phyloP scores from a whole-genome alignment of 768 basidiomycete species.

The Panaeolus papilionaceus region DNA sequence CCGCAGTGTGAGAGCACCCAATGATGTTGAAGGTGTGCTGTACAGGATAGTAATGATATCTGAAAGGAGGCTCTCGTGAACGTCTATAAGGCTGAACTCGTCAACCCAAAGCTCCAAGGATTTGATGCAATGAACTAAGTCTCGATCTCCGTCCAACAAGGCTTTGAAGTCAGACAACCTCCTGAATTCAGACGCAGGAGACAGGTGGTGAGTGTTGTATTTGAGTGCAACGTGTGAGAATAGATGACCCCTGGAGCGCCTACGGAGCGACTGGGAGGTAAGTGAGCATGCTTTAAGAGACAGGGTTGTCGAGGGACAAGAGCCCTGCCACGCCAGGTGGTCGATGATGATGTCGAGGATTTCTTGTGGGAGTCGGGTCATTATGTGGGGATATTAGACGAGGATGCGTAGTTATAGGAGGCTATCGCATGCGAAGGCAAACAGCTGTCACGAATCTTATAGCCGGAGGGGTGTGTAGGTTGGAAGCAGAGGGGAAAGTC shows the following conservation, averaged over 20 bases:
- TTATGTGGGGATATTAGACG: conserved; percentile 3
- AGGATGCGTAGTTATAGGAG: background rate
- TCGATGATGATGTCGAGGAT: conserved; percentile 4
- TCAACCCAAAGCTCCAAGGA: conserved; percentile 7
- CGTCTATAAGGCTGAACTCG: background rate
- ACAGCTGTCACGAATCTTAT: too few species aligned
- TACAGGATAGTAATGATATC: background rate
- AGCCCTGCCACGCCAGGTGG: background rate
- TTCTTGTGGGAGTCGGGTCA: conserved; percentile 1
- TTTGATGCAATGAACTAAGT: conserved; percentile 1
- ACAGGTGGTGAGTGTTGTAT: conserved; percentile 9
- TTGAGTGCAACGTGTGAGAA: conserved; percentile 6
- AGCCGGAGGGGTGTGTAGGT: background rate
- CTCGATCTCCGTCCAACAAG: conserved; percentile 3
- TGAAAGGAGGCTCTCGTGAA: background rate
- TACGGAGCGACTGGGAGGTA: background rate
- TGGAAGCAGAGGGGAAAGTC: background rate
- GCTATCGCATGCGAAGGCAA: background rate
- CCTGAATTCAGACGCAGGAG: conserved; percentile 1
- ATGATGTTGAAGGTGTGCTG: background rate
- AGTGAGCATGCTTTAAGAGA: conserved; percentile 5
- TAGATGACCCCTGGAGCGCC: background rate
- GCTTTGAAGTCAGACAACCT: background rate
- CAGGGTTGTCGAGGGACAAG: background rate
- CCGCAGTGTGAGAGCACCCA: background rate